Percentiles rank a stretch among this genome's conserved stretches.
Conservation (phyloP, 495 filamentous ascomycete genomes). For the Penicillium fimorum region DNA sequence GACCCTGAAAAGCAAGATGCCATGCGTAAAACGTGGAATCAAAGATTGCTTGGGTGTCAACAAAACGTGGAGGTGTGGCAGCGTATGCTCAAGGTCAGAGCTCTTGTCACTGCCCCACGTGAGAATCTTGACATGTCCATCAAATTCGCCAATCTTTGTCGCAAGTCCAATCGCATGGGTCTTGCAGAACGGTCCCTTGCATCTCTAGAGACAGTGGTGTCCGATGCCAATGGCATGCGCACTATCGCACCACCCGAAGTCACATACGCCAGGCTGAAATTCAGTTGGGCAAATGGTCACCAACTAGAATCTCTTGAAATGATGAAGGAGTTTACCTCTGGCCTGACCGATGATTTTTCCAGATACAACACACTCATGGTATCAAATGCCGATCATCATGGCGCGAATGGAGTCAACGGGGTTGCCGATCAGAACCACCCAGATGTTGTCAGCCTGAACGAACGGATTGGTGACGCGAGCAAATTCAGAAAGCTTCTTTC, state of each 20-base stretch:
- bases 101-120: slow-evolving; percentile 81
- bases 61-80: slow-evolving; percentile 98
- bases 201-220: slow-evolving; percentile 63
- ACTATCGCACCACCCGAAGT: slow-evolving; percentile 69
- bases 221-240: slow-evolving; percentile 52
- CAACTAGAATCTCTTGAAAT: slow-evolving; percentile 71
- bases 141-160: slow-evolving; percentile 96
- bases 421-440: slow-evolving; percentile 46
- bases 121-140: slow-evolving; percentile 99
- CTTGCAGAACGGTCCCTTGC: slow-evolving; percentile 96
- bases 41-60: slow-evolving; percentile 89
- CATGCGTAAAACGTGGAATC: slow-evolving; percentile 93
- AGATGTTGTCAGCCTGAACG: slow-evolving; percentile 37
- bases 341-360: slow-evolving; percentile 72
- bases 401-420: slow-evolving; percentile 61
- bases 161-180: slow-evolving; percentile 90
- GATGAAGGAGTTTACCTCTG: slow-evolving; percentile 77
- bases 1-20: slow-evolving; percentile 81
- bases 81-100: slow-evolving; percentile 91
- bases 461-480: slow-evolving; percentile 42
- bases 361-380: slow-evolving; percentile 54
- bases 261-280: slow-evolving; percentile 90
- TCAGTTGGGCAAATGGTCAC: slow-evolving; percentile 78
- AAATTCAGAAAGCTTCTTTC: slow-evolving; percentile 73
- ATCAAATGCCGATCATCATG: slow-evolving; percentile 43